Conservation (phyloP, 306 rosid species). For the Quercus aquifolioides region DNA sequence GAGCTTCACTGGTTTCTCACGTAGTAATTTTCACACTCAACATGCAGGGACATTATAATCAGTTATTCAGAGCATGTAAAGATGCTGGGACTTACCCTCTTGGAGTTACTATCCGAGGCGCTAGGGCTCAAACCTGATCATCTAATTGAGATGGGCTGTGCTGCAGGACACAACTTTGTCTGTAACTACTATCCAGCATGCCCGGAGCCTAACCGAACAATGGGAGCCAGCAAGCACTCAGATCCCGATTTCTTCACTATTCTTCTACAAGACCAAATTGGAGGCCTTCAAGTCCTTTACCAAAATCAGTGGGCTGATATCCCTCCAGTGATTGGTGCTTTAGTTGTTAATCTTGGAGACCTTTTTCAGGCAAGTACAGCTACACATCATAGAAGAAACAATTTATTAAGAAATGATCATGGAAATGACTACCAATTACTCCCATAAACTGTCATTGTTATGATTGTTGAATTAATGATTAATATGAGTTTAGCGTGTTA, state of each 20-base stretch:
- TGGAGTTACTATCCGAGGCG: conserved; percentile 55
- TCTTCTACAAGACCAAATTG: conserved; percentile 50
- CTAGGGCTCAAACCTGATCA: conserved; percentile 42
- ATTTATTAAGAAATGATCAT: too few species aligned
- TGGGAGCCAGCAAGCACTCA: conserved; percentile 42
- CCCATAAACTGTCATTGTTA: too few species aligned
- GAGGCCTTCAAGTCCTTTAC: conserved; percentile 46
- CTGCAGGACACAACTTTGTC: conserved; percentile 27
- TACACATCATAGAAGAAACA: neutral
- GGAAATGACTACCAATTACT: too few species aligned
- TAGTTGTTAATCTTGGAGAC: conserved; percentile 50
- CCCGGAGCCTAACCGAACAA: conserved; percentile 47
- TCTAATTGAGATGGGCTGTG: conserved; percentile 47
- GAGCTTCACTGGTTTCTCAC: neutral
- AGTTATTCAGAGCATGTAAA: conserved; percentile 32
- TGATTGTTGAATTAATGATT: too few species aligned
- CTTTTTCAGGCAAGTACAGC: conserved; percentile 27
- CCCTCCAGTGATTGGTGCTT: conserved; percentile 38
- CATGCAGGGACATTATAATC: conserved; percentile 35
- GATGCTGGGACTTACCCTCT: conserved; percentile 30
- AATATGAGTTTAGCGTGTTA: too few species aligned
- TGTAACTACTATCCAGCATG: conserved; percentile 63
- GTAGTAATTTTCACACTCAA: neutral
- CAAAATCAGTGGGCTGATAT: conserved; percentile 38
- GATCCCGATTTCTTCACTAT: conserved; percentile 54